phyloP scores from a whole-genome alignment of 441 rosid genomes.

The Erodium moschatum region DNA sequence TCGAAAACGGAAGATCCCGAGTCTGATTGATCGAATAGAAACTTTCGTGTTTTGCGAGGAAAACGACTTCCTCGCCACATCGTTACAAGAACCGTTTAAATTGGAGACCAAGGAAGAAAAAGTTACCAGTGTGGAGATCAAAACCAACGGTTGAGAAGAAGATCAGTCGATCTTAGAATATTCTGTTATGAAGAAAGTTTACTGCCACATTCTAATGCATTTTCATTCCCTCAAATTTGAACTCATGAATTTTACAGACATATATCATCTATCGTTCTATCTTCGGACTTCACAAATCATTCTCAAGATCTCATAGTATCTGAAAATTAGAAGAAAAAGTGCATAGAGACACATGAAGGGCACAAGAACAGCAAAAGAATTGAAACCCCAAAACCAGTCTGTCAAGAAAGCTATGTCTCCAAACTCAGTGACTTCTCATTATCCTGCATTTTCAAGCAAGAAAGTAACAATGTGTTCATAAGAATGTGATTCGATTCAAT shows the following conservation, averaged over 20 bases:
- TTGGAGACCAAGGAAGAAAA: neutral
- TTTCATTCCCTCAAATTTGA: too few relatives aligned
- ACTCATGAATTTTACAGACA: too few relatives aligned
- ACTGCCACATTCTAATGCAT: too few relatives aligned
- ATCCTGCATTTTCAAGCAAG: neutral
- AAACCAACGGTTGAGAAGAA: neutral
- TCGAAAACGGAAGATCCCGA: too few relatives aligned
- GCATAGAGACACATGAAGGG: neutral
- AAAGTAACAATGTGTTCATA: neutral
- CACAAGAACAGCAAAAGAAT: neutral
- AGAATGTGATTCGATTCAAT: too few relatives aligned
- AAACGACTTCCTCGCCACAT: neutral
- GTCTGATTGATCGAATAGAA: neutral
- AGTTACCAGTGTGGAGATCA: neutral
- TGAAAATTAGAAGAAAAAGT: neutral
- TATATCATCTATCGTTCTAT: too few relatives aligned
- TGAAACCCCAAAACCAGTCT: neutral
- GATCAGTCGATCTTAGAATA: neutral
- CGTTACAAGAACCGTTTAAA: neutral
- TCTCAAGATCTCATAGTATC: neutral
- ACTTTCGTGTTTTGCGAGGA: neutral
- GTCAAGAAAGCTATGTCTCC: neutral
- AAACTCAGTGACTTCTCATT: neutral
- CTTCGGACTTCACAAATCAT: neutral
- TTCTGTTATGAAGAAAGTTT: neutral